Evolutionary conservation across 352 stramenopile species (phyloP).

Genomic region (Pythium phragmitis): DNA sequence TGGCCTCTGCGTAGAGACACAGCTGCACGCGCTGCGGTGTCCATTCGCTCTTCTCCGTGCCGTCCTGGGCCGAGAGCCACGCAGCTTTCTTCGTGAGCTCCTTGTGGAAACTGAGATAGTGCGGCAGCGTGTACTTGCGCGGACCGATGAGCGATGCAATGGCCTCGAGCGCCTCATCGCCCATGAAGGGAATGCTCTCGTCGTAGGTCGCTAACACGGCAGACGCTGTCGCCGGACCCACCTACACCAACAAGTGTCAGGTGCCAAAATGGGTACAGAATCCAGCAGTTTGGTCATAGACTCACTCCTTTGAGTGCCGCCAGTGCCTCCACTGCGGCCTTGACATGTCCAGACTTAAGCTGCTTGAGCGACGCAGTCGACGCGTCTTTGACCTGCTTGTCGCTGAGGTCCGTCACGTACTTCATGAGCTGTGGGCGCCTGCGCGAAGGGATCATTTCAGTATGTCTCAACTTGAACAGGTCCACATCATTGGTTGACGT

Average conservation of each 20-base stretch:
- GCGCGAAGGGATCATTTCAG: neutral
- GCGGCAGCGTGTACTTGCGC: slow-evolving; percentile 75
- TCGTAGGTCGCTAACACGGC: slow-evolving; percentile 74
- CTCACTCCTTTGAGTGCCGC: slow-evolving; percentile 66
- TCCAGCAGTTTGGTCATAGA: neutral
- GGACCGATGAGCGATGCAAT: slow-evolving; percentile 62
- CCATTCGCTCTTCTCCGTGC: slow-evolving; percentile 32
- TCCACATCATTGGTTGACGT: slow-evolving; percentile 6
- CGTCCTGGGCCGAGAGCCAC: slow-evolving; percentile 40
- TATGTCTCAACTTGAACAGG: neutral
- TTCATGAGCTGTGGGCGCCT: slow-evolving; percentile 79
- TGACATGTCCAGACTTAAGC: slow-evolving; percentile 34
- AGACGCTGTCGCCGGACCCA: slow-evolving; percentile 75
- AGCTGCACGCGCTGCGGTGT: slow-evolving; percentile 69
- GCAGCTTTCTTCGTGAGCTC: slow-evolving; percentile 51
- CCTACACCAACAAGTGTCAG: slow-evolving; percentile 28
- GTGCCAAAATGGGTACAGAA: slow-evolving; percentile 1
- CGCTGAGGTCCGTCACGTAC: slow-evolving; percentile 47
- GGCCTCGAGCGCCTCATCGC: slow-evolving; percentile 73
- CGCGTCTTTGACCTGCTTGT: slow-evolving; percentile 45
- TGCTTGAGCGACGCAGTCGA: slow-evolving; percentile 48
- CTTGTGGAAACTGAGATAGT: slow-evolving; percentile 65
- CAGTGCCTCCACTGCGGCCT: slow-evolving; percentile 50
- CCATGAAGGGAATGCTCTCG: slow-evolving; percentile 69
- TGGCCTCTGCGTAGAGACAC: slow-evolving; percentile 55